Evolutionary conservation across 2,329 filamentous ascomycete genomes (phyloP).

Genomic region (Laburnicola sp.): DNA sequence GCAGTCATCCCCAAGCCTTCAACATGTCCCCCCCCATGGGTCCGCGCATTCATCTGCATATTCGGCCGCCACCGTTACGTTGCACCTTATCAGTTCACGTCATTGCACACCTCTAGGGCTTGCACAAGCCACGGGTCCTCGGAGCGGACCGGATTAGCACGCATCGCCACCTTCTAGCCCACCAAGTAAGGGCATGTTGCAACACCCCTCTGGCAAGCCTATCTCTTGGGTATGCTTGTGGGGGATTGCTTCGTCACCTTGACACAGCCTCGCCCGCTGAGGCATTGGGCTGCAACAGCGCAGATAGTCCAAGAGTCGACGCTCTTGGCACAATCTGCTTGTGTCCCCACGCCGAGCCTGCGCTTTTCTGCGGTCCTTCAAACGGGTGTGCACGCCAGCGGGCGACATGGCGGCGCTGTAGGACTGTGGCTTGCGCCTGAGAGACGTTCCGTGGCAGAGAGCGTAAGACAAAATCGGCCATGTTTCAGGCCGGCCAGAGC

Average conservation of each 20-base stretch:
- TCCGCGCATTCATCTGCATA: conserved; percentile 8
- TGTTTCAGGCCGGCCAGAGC: not conserved
- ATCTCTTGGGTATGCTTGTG: not conserved
- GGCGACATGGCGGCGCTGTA: not conserved
- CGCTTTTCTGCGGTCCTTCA: conserved; percentile 3
- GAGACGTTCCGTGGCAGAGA: conserved; percentile 9
- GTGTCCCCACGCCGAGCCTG: conserved; percentile 7
- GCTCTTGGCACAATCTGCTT: conserved; percentile 7
- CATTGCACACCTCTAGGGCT: too few species aligned
- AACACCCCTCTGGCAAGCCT: not conserved
- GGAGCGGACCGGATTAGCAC: not conserved
- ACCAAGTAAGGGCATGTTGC: not conserved
- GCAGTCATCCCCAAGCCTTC: conserved; percentile 2
- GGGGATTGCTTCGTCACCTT: conserved; percentile 11
- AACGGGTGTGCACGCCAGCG: not conserved
- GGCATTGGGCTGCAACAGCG: conserved; percentile 3
- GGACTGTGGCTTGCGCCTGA: not conserved
- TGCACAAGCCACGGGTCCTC: not conserved
- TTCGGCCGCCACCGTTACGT: not conserved
- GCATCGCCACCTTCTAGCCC: not conserved
- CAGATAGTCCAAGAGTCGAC: not conserved
- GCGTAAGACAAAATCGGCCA: conserved; percentile 13
- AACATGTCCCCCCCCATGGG: conserved; percentile 5
- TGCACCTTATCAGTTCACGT: conserved; percentile 1
- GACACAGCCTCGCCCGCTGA: conserved; percentile 19